Conservation (phyloP, 192 early-diverging fungal genomes). For the Entophlyctis luteolus region DNA sequence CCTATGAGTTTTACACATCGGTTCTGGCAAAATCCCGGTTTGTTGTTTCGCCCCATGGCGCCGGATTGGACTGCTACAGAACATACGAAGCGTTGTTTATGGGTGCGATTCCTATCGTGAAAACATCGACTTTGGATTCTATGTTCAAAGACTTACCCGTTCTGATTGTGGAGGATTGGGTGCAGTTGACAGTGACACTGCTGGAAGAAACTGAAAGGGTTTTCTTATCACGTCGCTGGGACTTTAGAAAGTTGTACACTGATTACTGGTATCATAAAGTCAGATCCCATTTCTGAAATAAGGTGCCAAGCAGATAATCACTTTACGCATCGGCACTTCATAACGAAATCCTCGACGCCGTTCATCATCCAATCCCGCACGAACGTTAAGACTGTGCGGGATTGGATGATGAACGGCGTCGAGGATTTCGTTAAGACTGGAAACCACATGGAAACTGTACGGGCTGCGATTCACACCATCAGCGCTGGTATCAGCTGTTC, state of each 20-base stretch:
- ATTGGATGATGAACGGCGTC: too few relatives aligned
- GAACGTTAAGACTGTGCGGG: too few relatives aligned
- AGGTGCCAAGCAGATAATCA: too few relatives aligned
- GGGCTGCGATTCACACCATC: too few relatives aligned
- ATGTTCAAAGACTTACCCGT: slow-evolving; percentile 22
- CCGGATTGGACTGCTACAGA: slow-evolving; percentile 23
- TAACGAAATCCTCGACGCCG: too few relatives aligned
- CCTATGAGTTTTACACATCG: neutral
- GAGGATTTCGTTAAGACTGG: too few relatives aligned
- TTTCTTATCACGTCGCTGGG: neutral
- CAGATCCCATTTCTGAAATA: too few relatives aligned
- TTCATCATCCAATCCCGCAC: too few relatives aligned
- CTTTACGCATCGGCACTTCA: too few relatives aligned
- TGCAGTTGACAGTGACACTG: slow-evolving; percentile 18
- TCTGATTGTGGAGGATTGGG: slow-evolving; percentile 21
- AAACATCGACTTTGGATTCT: slow-evolving; percentile 4
- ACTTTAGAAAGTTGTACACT: slow-evolving; percentile 1
- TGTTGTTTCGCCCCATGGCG: slow-evolving; percentile 23
- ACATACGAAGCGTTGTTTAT: slow-evolving; percentile 29
- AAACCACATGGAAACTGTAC: too few relatives aligned
- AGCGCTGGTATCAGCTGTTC: too few relatives aligned
- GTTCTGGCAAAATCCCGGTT: slow-evolving; percentile 13
- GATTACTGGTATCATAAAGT: slow-evolving; percentile 12
- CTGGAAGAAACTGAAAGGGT: slow-evolving; percentile 16
- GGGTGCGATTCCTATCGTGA: slow-evolving; percentile 26